These are phyloP conservation scores for Mitragyna speciosa DNA, from an alignment of 257 asterid genomes.

Conservation along the genomic window DNA sequence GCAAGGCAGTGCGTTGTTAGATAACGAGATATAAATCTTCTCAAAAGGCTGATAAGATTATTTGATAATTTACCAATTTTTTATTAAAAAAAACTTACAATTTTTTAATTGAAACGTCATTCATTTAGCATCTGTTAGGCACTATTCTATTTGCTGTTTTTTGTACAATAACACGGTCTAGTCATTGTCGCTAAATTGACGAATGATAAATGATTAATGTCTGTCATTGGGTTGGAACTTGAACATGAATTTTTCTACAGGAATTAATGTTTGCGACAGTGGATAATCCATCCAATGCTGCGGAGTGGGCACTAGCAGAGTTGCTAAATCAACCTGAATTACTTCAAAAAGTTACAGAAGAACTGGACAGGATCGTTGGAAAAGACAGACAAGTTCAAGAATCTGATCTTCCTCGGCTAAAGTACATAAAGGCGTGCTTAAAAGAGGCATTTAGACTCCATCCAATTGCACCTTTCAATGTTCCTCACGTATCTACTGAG, in stretches of 20 bases:
- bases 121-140: no score
- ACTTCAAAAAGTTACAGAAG: constrained; percentile 4
- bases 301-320: constrained; percentile 19
- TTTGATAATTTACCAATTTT: no score
- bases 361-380: constrained; percentile 10
- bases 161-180: no score
- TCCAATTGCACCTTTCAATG: constrained; percentile 14
- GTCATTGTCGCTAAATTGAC: no score
- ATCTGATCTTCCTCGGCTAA: constrained; percentile 19
- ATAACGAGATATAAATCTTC: no score
- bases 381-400: constrained; percentile 20
- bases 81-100: no score
- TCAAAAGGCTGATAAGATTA: no score
- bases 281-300: constrained; percentile 15
- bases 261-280: constrained; percentile 1
- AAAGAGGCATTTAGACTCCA: constrained; percentile 24
- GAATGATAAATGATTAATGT: no score
- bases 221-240: no score
- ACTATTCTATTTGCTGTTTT: no score
- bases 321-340: constrained; percentile 14
- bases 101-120: no score
- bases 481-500: constrained; percentile 13
- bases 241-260: background rate
- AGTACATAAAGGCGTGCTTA: constrained; percentile 20
- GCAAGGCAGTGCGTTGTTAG: no score